phyloP scores from a whole-genome alignment of 139 green algal genomes.

The Zygnema circumcarinatum region DNA sequence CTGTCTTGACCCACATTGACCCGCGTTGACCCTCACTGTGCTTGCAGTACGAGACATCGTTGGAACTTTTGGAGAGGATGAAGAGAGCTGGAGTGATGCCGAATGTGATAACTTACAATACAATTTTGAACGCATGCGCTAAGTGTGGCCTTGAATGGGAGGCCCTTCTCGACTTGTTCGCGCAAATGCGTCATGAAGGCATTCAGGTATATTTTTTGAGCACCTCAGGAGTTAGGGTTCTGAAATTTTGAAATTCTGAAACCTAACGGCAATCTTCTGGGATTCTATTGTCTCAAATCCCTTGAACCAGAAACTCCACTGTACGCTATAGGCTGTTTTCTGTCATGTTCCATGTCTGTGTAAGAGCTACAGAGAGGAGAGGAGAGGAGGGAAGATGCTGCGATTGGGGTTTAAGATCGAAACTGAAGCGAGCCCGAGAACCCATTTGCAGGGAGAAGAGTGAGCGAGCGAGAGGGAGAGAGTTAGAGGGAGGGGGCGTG shows the following conservation, averaged over 20 bases:
- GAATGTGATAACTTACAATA: slow-evolving; percentile 59
- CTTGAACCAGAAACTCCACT: not conserved
- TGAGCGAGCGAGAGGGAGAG: no score
- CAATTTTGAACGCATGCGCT: slow-evolving; percentile 43
- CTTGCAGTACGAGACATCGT: slow-evolving; percentile 38
- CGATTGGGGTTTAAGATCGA: no score
- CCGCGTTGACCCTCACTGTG: no score
- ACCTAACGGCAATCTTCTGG: no score
- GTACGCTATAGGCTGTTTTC: not conserved
- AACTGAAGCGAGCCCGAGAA: no score
- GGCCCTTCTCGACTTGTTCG: slow-evolving; percentile 46
- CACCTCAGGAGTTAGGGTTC: no score
- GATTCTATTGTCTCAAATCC: not conserved
- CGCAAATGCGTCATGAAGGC: slow-evolving; percentile 55
- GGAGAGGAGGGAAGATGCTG: no score
- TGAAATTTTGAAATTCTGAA: not conserved
- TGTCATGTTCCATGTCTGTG: no score
- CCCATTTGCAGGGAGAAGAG: no score
- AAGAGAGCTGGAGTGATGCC: slow-evolving; percentile 37
- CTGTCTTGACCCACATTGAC: no score
- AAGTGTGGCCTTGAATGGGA: slow-evolving; percentile 45
- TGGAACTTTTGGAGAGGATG: slow-evolving; percentile 48
- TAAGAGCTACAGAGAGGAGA: no score
- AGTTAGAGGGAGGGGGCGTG: no score
- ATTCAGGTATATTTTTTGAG: slow-evolving; percentile 38